Base-by-base conservation (phyloP, 805 yeast species). In the Alloascoidea africana region DNA sequence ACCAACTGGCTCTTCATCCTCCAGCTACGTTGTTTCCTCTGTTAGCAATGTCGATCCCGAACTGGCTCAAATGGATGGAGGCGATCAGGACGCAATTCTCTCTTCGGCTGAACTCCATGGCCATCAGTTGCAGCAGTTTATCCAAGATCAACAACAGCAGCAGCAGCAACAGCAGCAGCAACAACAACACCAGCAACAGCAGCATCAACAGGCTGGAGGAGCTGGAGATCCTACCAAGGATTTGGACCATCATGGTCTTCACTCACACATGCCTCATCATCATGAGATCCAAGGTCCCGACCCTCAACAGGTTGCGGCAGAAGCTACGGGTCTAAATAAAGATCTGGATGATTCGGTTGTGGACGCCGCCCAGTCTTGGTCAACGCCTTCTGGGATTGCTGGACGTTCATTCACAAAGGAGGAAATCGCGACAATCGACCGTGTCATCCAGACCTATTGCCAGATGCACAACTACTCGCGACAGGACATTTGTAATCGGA, bases 381-480 rank as follows among this genome's bases (percentile, higher is more conserved):
- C 30, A 23, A 23, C 30, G 30, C 13, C 30, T 23, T 23, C 30
- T n/a, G 13, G n/a, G 8, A n/a, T 23, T 23, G 30, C 30, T 8
- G 30, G 30, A 8, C 30, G 30, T 23, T 8, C 30, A 8, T 76
- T 76, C 45, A 59, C 74, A 2, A 59, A 54, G 16, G 77, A 72
- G 36, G 94, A 82, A 54, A 65, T 60, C n/a, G 63, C 59, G 16
- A 81, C 85, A 0, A 71, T 82, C 44, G 86, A 80, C 41, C 66
- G 68, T 40, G 79, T 79, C 45, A 68, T 82, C 19, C 53, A 59
- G 8, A 80, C 78, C 14, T 82, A 78, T 48, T 73, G 82, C 46
- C 63, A 61, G 36, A 65, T 78, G 43, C 62, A 74, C 45, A 64
- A 65, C 30, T 57, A 77, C 55, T 62, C 74, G 3, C 58, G 81